These are phyloP conservation scores for Pseudogymnoascus sp. DNA, from an alignment of 2,329 filamentous ascomycete species.

Conservation along the genomic window DNA sequence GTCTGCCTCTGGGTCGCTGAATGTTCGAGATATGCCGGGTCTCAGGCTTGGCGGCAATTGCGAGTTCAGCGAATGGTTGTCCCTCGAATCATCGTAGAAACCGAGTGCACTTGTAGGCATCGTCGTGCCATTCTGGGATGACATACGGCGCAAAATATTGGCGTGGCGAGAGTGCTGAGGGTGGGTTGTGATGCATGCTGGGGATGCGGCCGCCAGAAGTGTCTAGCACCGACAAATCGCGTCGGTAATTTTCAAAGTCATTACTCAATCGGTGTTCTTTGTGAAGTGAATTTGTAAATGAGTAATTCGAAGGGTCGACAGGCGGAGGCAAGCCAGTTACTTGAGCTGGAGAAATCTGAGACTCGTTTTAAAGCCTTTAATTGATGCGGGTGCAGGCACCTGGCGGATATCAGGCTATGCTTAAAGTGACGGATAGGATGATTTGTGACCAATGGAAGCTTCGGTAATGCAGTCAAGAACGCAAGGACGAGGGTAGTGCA, in stretches of 20 bases:
- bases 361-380: conserved; percentile 26
- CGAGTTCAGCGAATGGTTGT: conserved; percentile 58
- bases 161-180: conserved; percentile 44
- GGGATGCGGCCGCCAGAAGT: conserved; percentile 50
- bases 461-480: conserved; percentile 13
- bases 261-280: conserved; percentile 30
- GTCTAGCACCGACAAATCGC: conserved; percentile 63
- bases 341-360: conserved; percentile 28
- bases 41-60: conserved; percentile 64
- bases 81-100: conserved; percentile 66
- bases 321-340: conserved; percentile 18
- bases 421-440: neutral
- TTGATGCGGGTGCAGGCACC: conserved; percentile 23
- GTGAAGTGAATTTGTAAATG: conserved; percentile 27
- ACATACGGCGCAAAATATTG: conserved; percentile 47
- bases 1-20: conserved; percentile 55
- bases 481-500: conserved; percentile 16
- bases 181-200: conserved; percentile 52
- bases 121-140: conserved; percentile 25
- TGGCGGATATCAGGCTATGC: conserved; percentile 24
- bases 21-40: conserved; percentile 37
- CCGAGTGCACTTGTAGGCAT: conserved; percentile 30
- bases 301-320: conserved; percentile 19
- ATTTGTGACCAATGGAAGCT: conserved; percentile 22
- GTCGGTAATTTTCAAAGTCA: conserved; percentile 63